Evolutionary conservation across 2,329 filamentous ascomycete genomes (phyloP), one percentile per base, ranked within the genome.

Genomic region (Xylaria sp.): DNA sequence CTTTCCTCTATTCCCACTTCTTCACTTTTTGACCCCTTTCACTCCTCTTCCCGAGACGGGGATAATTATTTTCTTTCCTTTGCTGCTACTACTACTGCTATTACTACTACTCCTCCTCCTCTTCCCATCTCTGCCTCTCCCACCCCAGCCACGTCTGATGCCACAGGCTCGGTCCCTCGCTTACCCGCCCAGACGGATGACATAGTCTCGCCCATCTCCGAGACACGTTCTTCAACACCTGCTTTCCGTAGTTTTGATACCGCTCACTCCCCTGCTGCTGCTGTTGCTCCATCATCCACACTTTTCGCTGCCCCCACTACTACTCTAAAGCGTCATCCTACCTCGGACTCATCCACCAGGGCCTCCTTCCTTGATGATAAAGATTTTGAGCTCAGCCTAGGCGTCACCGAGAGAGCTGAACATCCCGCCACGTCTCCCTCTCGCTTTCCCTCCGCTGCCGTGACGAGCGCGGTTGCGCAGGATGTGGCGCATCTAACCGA

Each of bases 341-440:
- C 77, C 51, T 79, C 77, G 77, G 76, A 82, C 71, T 77, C 78
- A 6, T 78, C 74, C 50, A 76, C 77, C 58, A 76, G 75, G 9
- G 76, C 79, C 53, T 78, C 79, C n/a, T 75, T 82, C 50, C 74
- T 78, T 53, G 79, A 83, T 70, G 80, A 82, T 71, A 75, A 77
- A 21, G 75, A 72, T 32, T 79, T 76, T 57, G 77, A 80, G 23
- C 75, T 74, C 35, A 76, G 69, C 65, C 71, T 61, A 27, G 60
- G 65, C 66, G 58, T 57, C 18, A 53, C 54, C 18, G 57, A 57
- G n/a, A 60, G 44, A 57, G 21, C 59, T 64, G 66, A 68, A 16
- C 55, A 29, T 9, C 53, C 60, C 25, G 21, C 64, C 47, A 67
- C 60, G 12, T 53, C 67, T 68, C 53, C 71, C 72, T 60, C 71